phyloP scores from a whole-genome alignment of 176 grass and related monocot species.

The Avena atlantica region DNA sequence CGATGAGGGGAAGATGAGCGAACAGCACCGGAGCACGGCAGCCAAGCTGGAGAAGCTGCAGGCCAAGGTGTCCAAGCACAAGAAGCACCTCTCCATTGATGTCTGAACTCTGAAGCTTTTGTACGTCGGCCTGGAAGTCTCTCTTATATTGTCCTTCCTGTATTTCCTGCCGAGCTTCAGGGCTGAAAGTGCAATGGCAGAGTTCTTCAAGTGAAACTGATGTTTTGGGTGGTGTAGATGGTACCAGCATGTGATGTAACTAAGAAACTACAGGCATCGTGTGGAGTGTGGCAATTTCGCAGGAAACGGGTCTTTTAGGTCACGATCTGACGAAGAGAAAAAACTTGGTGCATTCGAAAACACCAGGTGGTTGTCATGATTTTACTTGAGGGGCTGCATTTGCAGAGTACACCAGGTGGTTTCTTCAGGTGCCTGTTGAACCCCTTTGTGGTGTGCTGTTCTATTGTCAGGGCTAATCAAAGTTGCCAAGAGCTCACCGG shows the following conservation, averaged over 20 bases:
- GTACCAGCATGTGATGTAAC: background rate
- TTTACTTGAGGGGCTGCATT: background rate
- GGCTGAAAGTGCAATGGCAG: background rate
- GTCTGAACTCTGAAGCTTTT: background rate
- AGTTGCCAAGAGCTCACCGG: too few relatives aligned
- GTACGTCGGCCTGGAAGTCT: too few relatives aligned
- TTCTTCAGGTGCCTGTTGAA: background rate
- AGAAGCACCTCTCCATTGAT: constrained; percentile 53
- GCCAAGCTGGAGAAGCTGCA: constrained; percentile 61
- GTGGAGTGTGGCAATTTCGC: background rate
- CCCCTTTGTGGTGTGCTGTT: background rate
- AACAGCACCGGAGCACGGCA: constrained; percentile 34
- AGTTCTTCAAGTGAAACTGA: background rate
- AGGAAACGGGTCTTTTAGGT: background rate
- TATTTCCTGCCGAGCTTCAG: background rate
- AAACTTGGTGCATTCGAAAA: background rate
- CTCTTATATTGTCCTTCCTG: background rate
- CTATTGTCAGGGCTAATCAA: too few relatives aligned
- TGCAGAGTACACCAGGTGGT: background rate
- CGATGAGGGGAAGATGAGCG: constrained; percentile 26
- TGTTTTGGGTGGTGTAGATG: background rate
- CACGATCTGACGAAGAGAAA: too few relatives aligned
- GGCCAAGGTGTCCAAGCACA: constrained; percentile 55
- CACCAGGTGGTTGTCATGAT: background rate
- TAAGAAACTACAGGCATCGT: background rate